phyloP scores from a whole-genome alignment of 164 flowering plant species.

The Kalanchoe fedtschenkoi region DNA sequence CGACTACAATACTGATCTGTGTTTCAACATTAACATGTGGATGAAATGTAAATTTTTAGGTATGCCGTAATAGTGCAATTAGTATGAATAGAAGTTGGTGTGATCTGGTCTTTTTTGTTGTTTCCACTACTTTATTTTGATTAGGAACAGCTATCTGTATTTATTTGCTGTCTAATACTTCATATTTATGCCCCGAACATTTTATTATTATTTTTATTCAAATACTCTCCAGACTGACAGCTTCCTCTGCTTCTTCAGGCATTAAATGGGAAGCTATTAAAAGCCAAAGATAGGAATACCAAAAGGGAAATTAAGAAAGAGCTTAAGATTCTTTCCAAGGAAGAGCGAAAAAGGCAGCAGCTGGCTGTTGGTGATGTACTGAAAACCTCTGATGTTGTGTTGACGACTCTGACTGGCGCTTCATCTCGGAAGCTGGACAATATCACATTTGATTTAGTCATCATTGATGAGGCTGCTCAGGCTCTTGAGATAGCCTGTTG shows the following conservation, averaged over 20 bases:
- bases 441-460: conserved; percentile 75
- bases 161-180: background rate
- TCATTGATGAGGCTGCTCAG: conserved; percentile 99
- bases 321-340: conserved; percentile 81
- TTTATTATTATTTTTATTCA: background rate
- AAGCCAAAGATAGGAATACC: conserved; percentile 70
- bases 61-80: no score
- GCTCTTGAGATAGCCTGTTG: conserved; percentile 98
- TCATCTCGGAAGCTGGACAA: conserved; percentile 54
- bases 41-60: no score
- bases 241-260: conserved; percentile 35
- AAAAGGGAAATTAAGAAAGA: conserved; percentile 88
- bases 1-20: no score
- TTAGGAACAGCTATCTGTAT: no score
- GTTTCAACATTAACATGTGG: no score
- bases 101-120: no score
- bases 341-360: conserved; percentile 95
- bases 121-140: no score
- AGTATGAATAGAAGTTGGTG: no score
- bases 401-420: conserved; percentile 95
- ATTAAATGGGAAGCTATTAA: conserved; percentile 78
- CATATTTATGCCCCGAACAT: background rate
- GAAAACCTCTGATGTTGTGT: conserved; percentile 71
- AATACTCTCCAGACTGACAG: background rate
- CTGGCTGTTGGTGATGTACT: conserved; percentile 89